Evolutionary conservation across 441 rosid species (phyloP).

Genomic region (Geranium incanum): DNA sequence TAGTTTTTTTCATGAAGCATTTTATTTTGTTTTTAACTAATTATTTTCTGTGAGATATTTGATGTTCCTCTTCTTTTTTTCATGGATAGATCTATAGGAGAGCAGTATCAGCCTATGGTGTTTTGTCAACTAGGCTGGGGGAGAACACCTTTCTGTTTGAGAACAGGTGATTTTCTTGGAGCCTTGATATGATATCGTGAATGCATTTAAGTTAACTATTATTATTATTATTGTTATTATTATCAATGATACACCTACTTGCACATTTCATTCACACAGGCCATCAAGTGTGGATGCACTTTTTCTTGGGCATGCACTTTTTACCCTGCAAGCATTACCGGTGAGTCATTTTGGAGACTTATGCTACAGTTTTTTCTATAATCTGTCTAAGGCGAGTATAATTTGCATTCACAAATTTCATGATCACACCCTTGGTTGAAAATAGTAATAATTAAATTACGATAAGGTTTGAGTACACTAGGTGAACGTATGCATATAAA

Average conservation of each 20-base stretch:
- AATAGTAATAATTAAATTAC: not conserved
- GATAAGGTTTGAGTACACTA: not conserved
- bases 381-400: not conserved
- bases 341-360: conserved; percentile 41
- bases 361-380: not conserved
- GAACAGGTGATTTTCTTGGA: conserved; percentile 47
- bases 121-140: conserved; percentile 75
- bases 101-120: conserved; percentile 62
- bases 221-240: not conserved
- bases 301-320: conserved; percentile 60
- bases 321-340: conserved; percentile 66
- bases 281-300: conserved; percentile 87
- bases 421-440: not conserved
- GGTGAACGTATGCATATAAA: not conserved
- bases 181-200: not conserved
- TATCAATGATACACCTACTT: conserved; percentile 7
- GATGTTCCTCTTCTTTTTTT: not conserved
- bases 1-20: not conserved
- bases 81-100: conserved; percentile 62
- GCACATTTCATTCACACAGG: conserved; percentile 34
- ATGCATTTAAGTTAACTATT: conserved; percentile 6
- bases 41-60: not conserved
- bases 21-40: not conserved
- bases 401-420: not conserved
- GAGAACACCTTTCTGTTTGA: conserved; percentile 61